phyloP scores from a whole-genome alignment of 768 basidiomycete species.

The Mycena venus region DNA sequence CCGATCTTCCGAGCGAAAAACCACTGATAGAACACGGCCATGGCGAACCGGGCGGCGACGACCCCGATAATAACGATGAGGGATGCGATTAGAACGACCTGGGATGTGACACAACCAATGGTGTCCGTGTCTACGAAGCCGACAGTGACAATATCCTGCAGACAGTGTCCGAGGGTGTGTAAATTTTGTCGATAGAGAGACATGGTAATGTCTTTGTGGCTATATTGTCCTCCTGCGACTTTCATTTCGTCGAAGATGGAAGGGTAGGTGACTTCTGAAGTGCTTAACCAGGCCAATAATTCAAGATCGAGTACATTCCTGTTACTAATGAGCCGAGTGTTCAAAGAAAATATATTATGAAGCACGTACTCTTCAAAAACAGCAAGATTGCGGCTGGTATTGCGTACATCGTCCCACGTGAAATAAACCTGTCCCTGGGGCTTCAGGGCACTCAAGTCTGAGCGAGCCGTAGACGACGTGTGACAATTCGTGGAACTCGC shows the following conservation, averaged over 20 bases:
- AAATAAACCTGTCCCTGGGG: constrained; percentile 80
- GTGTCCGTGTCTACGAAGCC: constrained; percentile 81
- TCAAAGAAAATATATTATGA: background rate
- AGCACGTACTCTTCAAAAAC: constrained; percentile 78
- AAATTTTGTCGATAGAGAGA: constrained; percentile 68
- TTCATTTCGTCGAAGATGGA: constrained; percentile 73
- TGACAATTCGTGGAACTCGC: constrained; percentile 70
- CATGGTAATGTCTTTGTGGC: constrained; percentile 78
- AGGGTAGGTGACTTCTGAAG: constrained; percentile 73
- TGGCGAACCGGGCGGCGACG: constrained; percentile 61
- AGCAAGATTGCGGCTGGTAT: constrained; percentile 70
- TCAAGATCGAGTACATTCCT: constrained; percentile 77
- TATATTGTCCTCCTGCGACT: constrained; percentile 63
- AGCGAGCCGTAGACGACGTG: constrained; percentile 58
- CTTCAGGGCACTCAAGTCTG: constrained; percentile 52
- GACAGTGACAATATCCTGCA: constrained; percentile 76
- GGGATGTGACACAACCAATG: constrained; percentile 86
- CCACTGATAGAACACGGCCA: constrained; percentile 98
- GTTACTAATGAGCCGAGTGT: background rate
- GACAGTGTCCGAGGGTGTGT: constrained; percentile 67
- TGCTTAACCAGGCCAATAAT: constrained; percentile 76
- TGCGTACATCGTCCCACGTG: constrained; percentile 73
- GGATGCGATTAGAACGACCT: constrained; percentile 61
- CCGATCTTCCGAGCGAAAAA: constrained; percentile 98
- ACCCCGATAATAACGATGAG: constrained; percentile 40